A percentile compares a stretch with the other conserved stretches of the same genome.
phyloP scores from a whole-genome alignment of 768 basidiomycete species.

The Lactifluus echinatus region DNA sequence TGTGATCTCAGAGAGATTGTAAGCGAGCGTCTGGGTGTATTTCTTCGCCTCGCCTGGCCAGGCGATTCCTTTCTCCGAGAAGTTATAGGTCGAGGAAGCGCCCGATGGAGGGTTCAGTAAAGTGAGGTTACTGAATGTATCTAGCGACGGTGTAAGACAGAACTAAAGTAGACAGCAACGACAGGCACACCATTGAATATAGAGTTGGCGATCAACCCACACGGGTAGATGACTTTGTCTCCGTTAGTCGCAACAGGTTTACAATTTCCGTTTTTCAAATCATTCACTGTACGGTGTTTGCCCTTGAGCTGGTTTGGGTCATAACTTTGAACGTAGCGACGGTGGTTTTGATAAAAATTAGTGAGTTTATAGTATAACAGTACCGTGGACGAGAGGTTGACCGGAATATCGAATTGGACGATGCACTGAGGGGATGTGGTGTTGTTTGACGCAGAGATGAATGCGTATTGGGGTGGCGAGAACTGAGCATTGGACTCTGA shows the following conservation, averaged over 20 bases:
- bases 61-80: constrained; percentile 77
- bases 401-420: constrained; percentile 77
- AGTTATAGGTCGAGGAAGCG: constrained; percentile 49
- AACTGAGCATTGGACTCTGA: constrained; percentile 41
- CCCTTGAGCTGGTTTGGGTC: constrained; percentile 83
- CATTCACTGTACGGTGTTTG: constrained; percentile 37
- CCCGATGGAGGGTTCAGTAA: constrained; percentile 45
- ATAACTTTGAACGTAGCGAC: constrained; percentile 90
- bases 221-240: constrained; percentile 74
- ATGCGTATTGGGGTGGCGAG: constrained; percentile 64
- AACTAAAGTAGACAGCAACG: neutral
- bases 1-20: constrained; percentile 56
- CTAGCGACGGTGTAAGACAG: constrained; percentile 32
- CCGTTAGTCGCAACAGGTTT: constrained; percentile 61
- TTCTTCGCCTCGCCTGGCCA: constrained; percentile 95
- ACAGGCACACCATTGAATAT: constrained; percentile 75
- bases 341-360: constrained; percentile 97
- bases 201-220: constrained; percentile 95
- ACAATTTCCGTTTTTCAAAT: constrained; percentile 71
- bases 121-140: constrained; percentile 65
- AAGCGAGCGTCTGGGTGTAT: constrained; percentile 59
- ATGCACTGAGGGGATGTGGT: constrained; percentile 49
- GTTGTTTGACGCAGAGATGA: constrained; percentile 42
- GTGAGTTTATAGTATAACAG: constrained; percentile 96
- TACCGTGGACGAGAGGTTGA: constrained; percentile 62